A percentile compares a stretch with the other conserved stretches of the same genome.
These are phyloP conservation scores for Colletotrichum caudatum DNA, from an alignment of 2,329 filamentous ascomycete species.

Conservation along the genomic window DNA sequence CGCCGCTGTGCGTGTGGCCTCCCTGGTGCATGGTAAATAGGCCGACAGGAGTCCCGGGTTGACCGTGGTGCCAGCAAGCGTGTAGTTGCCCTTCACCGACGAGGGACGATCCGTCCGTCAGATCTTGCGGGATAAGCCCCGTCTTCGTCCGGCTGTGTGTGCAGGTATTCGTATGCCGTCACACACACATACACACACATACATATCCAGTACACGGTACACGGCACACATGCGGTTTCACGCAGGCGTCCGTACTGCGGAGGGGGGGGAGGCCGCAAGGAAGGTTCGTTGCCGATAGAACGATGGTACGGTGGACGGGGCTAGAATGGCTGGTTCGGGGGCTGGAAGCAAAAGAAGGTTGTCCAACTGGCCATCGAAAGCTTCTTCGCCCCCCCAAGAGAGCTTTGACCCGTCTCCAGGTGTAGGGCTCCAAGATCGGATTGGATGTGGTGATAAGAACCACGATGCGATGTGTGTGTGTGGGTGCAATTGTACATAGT, in stretches of 20 bases:
- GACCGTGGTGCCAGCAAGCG: not conserved
- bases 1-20: slow-evolving; percentile 14
- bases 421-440: slow-evolving; percentile 35
- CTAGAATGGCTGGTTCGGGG: slow-evolving; percentile 31
- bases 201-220: not conserved
- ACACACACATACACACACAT: too few relatives aligned
- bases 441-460: slow-evolving; percentile 26
- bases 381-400: not conserved
- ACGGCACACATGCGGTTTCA: slow-evolving; percentile 33
- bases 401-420: slow-evolving; percentile 23
- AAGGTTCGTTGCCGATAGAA: slow-evolving; percentile 12
- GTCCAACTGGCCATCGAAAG: slow-evolving; percentile 27
- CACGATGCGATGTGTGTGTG: not conserved
- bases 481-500: not conserved
- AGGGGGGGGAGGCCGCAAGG: not conserved
- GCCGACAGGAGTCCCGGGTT: slow-evolving; percentile 3
- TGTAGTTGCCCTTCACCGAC: not conserved
- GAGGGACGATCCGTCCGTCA: slow-evolving; percentile 28
- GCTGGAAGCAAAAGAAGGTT: slow-evolving; percentile 39
- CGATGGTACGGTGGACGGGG: slow-evolving; percentile 15
- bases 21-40: slow-evolving; percentile 13
- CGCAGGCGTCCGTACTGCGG: slow-evolving; percentile 18
- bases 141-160: slow-evolving; percentile 7
- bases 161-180: too few relatives aligned
- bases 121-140: slow-evolving; percentile 36